Conservation (phyloP, 1,139 yeast species). For the Scheffersomyces parashehatae region DNA sequence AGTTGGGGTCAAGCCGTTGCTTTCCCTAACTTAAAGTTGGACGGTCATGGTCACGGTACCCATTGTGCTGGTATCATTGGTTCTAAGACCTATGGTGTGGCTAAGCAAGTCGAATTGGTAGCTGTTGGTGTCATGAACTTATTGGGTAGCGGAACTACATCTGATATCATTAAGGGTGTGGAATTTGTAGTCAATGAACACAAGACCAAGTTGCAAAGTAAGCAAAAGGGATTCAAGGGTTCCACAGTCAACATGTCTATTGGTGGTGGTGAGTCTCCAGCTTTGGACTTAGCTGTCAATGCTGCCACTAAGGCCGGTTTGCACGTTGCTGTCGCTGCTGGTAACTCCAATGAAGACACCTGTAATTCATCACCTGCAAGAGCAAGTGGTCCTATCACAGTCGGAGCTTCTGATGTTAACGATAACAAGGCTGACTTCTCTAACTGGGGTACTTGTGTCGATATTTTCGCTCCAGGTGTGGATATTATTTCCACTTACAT, state of each 20-base stretch:
- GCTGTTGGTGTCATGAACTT: slow-evolving; percentile 45
- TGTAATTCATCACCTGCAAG: slow-evolving; percentile 46
- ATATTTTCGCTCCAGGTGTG: slow-evolving; percentile 48
- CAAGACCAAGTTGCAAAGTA: slow-evolving; percentile 26
- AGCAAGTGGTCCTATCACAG: slow-evolving; percentile 43
- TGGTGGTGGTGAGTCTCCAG: slow-evolving; percentile 45
- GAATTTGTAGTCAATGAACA: slow-evolving; percentile 44
- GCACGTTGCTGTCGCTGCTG: slow-evolving; percentile 48
- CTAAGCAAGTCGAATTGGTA: slow-evolving; percentile 42
- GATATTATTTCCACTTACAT: slow-evolving; percentile 42
- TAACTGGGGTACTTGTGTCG: slow-evolving; percentile 47
- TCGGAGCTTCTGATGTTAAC: slow-evolving; percentile 41
- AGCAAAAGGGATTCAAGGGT: slow-evolving; percentile 43
- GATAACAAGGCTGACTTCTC: slow-evolving; percentile 44
- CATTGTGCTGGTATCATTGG: slow-evolving; percentile 51
- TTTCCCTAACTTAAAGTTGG: slow-evolving; percentile 34
- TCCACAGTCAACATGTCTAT: slow-evolving; percentile 46
- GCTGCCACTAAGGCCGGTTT: slow-evolving; percentile 45
- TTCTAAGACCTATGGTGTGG: slow-evolving; percentile 42
- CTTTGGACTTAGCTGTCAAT: slow-evolving; percentile 44
- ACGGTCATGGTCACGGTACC: slow-evolving; percentile 45
- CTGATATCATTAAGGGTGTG: slow-evolving; percentile 46
- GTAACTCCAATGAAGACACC: slow-evolving; percentile 46
- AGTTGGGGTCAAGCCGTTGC: slow-evolving; percentile 44
- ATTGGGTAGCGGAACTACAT: slow-evolving; percentile 41